Base-by-base conservation (phyloP, 2,329 filamentous ascomycete genomes). In the Fusarium heterosporum region DNA sequence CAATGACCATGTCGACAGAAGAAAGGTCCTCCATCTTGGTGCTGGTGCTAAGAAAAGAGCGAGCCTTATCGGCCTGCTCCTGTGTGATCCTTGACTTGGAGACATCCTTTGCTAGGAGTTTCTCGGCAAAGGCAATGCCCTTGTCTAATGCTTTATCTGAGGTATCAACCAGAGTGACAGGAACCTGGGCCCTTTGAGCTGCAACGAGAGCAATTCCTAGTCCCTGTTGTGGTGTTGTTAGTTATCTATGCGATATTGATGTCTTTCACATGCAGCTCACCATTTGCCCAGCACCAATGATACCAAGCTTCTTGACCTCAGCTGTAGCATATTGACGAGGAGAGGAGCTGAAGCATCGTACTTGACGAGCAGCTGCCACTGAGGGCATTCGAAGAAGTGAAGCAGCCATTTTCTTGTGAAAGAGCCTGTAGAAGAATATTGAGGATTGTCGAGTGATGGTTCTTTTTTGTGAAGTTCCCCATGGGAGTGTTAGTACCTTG, bases 211-310 rank as follows among this genome's bases (percentile, higher is more conserved):
- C 96, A 78, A 99, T 99, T 61, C 96, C 96, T 42, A 99, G 83
- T 61, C 96, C 96, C 95, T 98, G 41, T 51, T 30, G 49, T 48
- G 52, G 38, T 47, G 55, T 8, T 46, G 67, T 72, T 58, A 72
- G 47, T 61, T 60, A 40, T 38, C 61, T 52, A 42, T 12, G 19
- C 6, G 46, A 43, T 6, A 11, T 19, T 11, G 36, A 39, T 38
- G 39, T n/a, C 49, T 53, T 68, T 80, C 76, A 78, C 79, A 79
- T 82, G 79, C 68, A 64, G 77, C 84, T 75, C 80, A 97, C 94
- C 94, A 98, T 97, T 78, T 98, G 96, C 28, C 96, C 96, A 52
- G 95, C 94, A 69, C 96, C 96, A 75, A 99, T 85, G 48, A 99
- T 95, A 75, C 95, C 96, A 40, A 99, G 82, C 70, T 87, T 90